These are phyloP conservation scores for Escallonia herrerae DNA, from an alignment of 129 eudicot genomes.

Conservation along the genomic window DNA sequence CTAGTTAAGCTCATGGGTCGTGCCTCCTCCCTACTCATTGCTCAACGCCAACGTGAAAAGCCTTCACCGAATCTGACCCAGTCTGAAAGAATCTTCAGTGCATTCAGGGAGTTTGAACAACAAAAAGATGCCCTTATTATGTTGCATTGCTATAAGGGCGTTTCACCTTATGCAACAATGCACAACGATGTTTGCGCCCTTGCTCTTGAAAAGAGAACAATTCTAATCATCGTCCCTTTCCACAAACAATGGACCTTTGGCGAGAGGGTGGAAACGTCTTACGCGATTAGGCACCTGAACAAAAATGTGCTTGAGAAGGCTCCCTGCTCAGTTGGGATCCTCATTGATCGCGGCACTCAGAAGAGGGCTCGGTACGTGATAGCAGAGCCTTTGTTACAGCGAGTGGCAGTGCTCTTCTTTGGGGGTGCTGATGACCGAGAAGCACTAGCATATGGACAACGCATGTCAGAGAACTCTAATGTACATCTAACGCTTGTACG, in stretches of 20 bases:
- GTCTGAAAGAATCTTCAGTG: slow-evolving; percentile 38
- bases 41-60: slow-evolving; percentile 20
- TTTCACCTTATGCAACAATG: slow-evolving; percentile 43
- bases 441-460: slow-evolving; percentile 34
- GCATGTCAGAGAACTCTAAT: slow-evolving; percentile 23
- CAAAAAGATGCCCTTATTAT: slow-evolving; percentile 5
- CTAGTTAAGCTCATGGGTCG: slow-evolving; percentile 39
- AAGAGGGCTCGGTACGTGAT: slow-evolving; percentile 10
- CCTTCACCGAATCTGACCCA: slow-evolving; percentile 19
- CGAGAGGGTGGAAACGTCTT: slow-evolving; percentile 13
- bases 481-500: slow-evolving; percentile 20
- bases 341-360: slow-evolving; percentile 24
- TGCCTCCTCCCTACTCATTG: slow-evolving; percentile 24
- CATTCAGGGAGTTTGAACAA: slow-evolving; percentile 29
- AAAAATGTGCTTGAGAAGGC: slow-evolving; percentile 29
- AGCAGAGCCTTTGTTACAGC: slow-evolving; percentile 7
- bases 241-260: slow-evolving; percentile 28
- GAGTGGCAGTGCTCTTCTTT: slow-evolving; percentile 32
- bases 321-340: slow-evolving; percentile 47
- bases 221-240: slow-evolving; percentile 36
- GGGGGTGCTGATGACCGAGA: slow-evolving; percentile 50
- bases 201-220: slow-evolving; percentile 36
- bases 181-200: slow-evolving; percentile 44
- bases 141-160: slow-evolving; percentile 28
- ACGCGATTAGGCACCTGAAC: slow-evolving; percentile 27